These are phyloP conservation scores for Xylariales sp. DNA, from an alignment of 2,329 filamentous ascomycete genomes.

Conservation along the genomic window DNA sequence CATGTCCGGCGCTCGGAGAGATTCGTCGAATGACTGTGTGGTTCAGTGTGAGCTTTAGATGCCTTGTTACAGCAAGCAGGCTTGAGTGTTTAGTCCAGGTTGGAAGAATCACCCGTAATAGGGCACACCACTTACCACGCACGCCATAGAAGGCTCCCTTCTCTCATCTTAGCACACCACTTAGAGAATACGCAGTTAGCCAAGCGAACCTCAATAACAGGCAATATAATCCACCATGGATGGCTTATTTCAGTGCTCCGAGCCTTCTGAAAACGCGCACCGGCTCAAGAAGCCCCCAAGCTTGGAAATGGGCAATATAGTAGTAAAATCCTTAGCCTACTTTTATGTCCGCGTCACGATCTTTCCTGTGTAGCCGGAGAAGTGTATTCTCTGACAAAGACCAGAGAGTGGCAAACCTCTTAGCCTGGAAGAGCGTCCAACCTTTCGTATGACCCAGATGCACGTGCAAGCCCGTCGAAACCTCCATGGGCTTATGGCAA, in stretches of 20 bases:
- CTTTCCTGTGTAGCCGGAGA: slow-evolving; percentile 37
- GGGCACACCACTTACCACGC: slow-evolving; percentile 17
- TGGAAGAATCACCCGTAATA: background rate
- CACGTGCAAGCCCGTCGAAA: slow-evolving; percentile 40
- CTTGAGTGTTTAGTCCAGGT: no score
- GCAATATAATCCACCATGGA: no score
- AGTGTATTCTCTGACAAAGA: slow-evolving; percentile 33
- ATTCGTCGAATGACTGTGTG: background rate
- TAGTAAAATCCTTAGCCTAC: slow-evolving; percentile 10
- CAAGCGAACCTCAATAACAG: background rate
- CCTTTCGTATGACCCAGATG: slow-evolving; percentile 42
- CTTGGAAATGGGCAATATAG: background rate
- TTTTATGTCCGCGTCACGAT: slow-evolving; percentile 26
- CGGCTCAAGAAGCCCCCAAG: background rate
- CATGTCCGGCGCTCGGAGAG: background rate
- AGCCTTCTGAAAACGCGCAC: background rate
- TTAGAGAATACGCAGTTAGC: slow-evolving; percentile 9
- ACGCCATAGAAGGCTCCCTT: slow-evolving; percentile 20
- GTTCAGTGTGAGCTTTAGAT: slow-evolving; percentile 1
- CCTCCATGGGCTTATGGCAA: slow-evolving; percentile 41
- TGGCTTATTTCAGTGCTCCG: background rate
- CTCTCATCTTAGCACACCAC: slow-evolving; percentile 36
- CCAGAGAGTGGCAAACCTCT: slow-evolving; percentile 42
- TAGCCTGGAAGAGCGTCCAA: slow-evolving; percentile 40
- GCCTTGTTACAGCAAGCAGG: no score